Conservation (phyloP, 148 eudicot genomes). For the Camellia lanceoleosa region DNA sequence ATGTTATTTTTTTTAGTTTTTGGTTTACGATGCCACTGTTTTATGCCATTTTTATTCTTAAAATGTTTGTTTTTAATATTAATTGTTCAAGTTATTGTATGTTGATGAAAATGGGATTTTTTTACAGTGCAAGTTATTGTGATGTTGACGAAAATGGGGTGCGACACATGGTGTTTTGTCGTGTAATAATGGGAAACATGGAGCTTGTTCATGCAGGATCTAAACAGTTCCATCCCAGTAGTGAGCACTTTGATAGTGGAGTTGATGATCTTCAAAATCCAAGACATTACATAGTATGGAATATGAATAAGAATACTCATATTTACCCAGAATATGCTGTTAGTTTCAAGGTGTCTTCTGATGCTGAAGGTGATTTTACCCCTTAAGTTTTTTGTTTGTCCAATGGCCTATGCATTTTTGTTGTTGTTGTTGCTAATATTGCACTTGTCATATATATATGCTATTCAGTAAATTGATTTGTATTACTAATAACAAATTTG, state of each 20-base stretch:
- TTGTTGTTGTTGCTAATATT: background rate
- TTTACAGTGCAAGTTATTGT: slow-evolving; percentile 60
- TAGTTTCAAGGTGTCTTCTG: slow-evolving; percentile 72
- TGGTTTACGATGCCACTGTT: background rate
- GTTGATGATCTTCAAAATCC: slow-evolving; percentile 83
- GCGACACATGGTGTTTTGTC: slow-evolving; percentile 70
- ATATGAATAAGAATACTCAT: slow-evolving; percentile 80
- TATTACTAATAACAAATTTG: background rate
- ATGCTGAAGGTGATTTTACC: slow-evolving; percentile 60
- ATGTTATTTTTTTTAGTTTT: background rate
- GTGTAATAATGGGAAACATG: slow-evolving; percentile 92
- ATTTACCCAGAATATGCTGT: slow-evolving; percentile 78
- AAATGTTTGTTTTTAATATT: too few relatives aligned
- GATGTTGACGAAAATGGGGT: slow-evolving; percentile 93
- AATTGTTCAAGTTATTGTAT: too few relatives aligned
- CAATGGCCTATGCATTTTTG: background rate
- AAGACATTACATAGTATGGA: slow-evolving; percentile 67
- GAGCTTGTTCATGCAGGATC: slow-evolving; percentile 76
- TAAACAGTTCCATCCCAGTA: slow-evolving; percentile 78
- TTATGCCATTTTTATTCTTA: background rate
- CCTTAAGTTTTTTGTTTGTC: background rate
- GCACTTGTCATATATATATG: background rate
- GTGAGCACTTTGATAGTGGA: slow-evolving; percentile 82
- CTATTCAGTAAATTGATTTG: background rate
- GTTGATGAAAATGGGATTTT: background rate